Conservation (phyloP, 345 rosid species). For the Kernera saxatilis region DNA sequence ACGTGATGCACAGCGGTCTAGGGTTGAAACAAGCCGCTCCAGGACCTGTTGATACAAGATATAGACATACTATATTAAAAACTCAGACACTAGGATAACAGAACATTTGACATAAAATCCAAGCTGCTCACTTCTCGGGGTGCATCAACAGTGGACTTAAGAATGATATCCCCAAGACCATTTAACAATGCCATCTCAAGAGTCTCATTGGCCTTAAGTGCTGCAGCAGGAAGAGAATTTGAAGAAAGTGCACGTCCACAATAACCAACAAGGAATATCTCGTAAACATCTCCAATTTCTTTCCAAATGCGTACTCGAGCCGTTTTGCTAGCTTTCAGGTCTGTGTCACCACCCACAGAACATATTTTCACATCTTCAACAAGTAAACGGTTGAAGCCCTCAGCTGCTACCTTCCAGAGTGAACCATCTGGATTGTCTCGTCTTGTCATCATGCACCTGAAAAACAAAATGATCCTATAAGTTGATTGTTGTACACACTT, state of each 20-base stretch:
- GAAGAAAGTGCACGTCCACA: conserved; percentile 96
- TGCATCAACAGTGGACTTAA: conserved; percentile 70
- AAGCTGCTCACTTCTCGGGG: conserved; percentile 63
- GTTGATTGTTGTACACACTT: conserved; percentile 7
- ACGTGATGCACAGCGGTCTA: conserved; percentile 96
- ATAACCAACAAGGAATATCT: conserved; percentile 85
- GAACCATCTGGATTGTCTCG: conserved; percentile 93
- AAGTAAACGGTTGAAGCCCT: conserved; percentile 80
- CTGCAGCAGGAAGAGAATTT: conserved; percentile 52
- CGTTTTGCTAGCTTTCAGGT: conserved; percentile 51
- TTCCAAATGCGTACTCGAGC: conserved; percentile 83
- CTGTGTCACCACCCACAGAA: conserved; percentile 34
- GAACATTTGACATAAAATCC: conserved; percentile 3
- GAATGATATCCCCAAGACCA: conserved; percentile 73
- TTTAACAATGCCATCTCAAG: conserved; percentile 78
- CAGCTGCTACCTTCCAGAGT: conserved; percentile 86
- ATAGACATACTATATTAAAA: not conserved
- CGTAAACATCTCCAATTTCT: conserved; percentile 92
- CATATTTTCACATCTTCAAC: conserved; percentile 53
- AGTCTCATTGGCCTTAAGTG: conserved; percentile 62
- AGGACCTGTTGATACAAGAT: conserved; percentile 49
- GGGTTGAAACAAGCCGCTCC: conserved; percentile 70
- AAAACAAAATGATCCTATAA: conserved; percentile 13
- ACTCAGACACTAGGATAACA: conserved; percentile 1
- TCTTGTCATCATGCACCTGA: conserved; percentile 91